phyloP scores from a whole-genome alignment of 2,329 filamentous ascomycete genomes.

The Dactylellina parvicollis region DNA sequence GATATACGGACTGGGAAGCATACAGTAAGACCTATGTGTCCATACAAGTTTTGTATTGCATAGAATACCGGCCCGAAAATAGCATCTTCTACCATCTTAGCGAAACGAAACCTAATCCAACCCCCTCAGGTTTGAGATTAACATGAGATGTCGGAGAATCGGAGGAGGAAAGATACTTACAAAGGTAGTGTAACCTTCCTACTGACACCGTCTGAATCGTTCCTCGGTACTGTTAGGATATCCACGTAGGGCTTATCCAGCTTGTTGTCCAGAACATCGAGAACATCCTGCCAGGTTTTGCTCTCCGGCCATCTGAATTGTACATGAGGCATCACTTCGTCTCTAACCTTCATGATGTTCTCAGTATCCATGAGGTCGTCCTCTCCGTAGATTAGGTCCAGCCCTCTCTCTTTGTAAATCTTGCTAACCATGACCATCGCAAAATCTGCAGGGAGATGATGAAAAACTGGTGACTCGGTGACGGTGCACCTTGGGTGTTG shows the following conservation, averaged over 20 bases:
- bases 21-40: constrained; percentile 12
- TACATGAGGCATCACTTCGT: not conserved
- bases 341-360: not conserved
- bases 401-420: not conserved
- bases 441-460: constrained; percentile 10
- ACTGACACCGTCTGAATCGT: not conserved
- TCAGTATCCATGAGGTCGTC: not conserved
- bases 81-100: not conserved
- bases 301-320: constrained; percentile 27
- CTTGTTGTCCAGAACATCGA: constrained; percentile 15
- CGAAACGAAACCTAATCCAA: constrained; percentile 5
- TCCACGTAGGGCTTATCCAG: constrained; percentile 13
- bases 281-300: constrained; percentile 24
- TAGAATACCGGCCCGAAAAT: not conserved
- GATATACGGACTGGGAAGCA: not conserved
- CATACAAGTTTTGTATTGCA: not conserved
- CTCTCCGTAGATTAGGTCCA: not conserved
- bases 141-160: not conserved
- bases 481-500: constrained; percentile 26
- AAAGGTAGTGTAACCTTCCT: not conserved
- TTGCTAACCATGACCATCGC: not conserved
- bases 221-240: not conserved
- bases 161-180: not conserved
- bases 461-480: constrained; percentile 21
- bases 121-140: not conserved